Conservation (phyloP, 768 basidiomycete genomes). For the Dacryopinax spathularia region DNA sequence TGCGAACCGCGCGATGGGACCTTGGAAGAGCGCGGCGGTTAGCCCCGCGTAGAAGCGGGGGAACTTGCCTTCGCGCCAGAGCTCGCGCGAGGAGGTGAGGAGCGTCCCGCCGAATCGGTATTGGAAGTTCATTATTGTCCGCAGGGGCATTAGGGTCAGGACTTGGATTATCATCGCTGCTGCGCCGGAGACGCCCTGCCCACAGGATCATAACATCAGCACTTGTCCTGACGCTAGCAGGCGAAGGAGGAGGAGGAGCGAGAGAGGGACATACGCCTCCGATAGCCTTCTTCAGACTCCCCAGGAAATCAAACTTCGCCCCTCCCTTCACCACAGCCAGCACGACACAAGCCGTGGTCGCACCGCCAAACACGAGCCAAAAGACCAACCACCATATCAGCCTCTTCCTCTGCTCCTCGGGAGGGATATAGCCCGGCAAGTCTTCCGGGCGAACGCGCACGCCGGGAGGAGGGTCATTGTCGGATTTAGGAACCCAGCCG, state of each 20-base stretch:
- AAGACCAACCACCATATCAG: slow-evolving; percentile 10
- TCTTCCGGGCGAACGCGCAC: neutral
- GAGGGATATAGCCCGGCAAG: slow-evolving; percentile 1
- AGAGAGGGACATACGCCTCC: slow-evolving; percentile 49
- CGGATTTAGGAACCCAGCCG: neutral
- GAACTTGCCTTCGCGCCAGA: slow-evolving; percentile 68
- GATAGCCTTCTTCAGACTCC: slow-evolving; percentile 65
- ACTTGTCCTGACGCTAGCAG: neutral
- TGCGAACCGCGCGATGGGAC: slow-evolving; percentile 51
- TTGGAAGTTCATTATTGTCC: slow-evolving; percentile 97
- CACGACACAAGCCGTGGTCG: slow-evolving; percentile 9
- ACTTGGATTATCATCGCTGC: slow-evolving; percentile 91
- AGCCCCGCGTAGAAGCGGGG: slow-evolving; percentile 82
- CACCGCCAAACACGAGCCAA: slow-evolving; percentile 8
- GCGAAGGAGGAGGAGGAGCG: neutral
- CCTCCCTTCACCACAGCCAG: slow-evolving; percentile 11
- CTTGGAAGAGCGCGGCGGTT: slow-evolving; percentile 56
- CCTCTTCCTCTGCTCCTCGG: slow-evolving; percentile 1
- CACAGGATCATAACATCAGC: neutral
- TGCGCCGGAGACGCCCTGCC: slow-evolving; percentile 6
- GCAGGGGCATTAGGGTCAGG: slow-evolving; percentile 78
- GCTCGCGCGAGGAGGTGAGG: slow-evolving; percentile 45
- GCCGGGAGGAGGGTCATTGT: neutral
- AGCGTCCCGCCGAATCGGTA: slow-evolving; percentile 65
- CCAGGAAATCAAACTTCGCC: slow-evolving; percentile 60